Evolutionary conservation across 2,329 filamentous ascomycete genomes (phyloP).

Genomic region (Seiridium cupressi): DNA sequence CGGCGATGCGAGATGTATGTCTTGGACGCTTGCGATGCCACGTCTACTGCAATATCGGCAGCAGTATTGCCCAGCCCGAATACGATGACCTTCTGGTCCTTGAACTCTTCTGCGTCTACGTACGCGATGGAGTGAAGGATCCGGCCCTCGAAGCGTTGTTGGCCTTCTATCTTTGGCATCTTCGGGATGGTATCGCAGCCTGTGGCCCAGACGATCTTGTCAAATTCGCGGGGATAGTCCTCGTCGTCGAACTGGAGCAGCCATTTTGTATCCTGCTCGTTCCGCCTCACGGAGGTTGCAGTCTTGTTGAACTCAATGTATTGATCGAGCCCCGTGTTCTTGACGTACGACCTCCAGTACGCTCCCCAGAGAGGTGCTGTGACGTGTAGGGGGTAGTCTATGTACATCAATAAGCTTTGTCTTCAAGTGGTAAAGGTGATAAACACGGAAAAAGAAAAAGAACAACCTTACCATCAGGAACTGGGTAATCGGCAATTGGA

Average conservation of each 20-base stretch:
- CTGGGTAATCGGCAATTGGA: background rate
- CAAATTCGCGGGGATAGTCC: slow-evolving; percentile 1
- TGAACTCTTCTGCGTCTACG: background rate
- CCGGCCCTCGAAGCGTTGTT: background rate
- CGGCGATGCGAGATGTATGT: background rate
- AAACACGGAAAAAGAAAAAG: background rate
- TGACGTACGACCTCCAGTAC: background rate
- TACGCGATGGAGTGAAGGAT: background rate
- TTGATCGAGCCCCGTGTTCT: background rate
- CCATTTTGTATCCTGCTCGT: background rate
- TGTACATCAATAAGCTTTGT: background rate
- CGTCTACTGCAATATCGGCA: background rate
- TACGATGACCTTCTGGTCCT: background rate
- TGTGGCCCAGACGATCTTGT: slow-evolving; percentile 3
- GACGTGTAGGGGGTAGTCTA: slow-evolving; percentile 1
- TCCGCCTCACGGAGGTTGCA: background rate
- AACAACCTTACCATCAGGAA: background rate
- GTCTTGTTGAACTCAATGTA: slow-evolving; percentile 7
- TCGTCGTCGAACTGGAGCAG: background rate
- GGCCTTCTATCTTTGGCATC: background rate
- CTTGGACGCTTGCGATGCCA: background rate
- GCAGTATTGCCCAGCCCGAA: background rate
- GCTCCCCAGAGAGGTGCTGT: background rate
- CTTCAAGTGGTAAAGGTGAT: background rate
- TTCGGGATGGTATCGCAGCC: background rate